Evolutionary conservation across 129 eudicot species (phyloP), one percentile per base, ranked within the genome.

Genomic region (Rutidosis leptorrhynchoides): DNA sequence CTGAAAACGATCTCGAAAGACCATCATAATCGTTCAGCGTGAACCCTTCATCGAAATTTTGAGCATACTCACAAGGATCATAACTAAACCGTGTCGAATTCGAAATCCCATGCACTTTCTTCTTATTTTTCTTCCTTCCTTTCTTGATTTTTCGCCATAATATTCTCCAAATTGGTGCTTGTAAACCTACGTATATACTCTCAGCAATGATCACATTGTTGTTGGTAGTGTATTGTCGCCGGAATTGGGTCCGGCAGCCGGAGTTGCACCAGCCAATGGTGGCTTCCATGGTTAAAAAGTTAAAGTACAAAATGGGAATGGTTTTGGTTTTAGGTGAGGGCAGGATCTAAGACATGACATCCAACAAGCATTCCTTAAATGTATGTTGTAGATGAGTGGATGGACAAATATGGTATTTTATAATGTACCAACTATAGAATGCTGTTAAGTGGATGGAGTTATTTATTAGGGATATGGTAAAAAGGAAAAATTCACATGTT

Each of bases 31-130:
- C 79, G 60, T 72, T 77, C 71, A 72, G 68, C 72, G 46, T 42
- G 14, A 32, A 68, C 1, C 87, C 87, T 22, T 81, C 76, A 79
- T 89, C 96, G 20, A 85, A 89, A 58, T 89, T 85, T 70, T 81
- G 87, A 0, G 96, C 78, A 65, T 89, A 89, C 59, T 90, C 82
- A 49, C 66, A 56, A 3, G 90, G 83, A 79, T 85, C 79, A 64
- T 89, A 89, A 35, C 82, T 73, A 51, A 81, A 83, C 49, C 57
- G 68, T 49, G 70, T 66, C 11, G 85, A 70, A 40, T 63, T 66
- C 10, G 87, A 74, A 30, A 62, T 29, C 9, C 65, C 21, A 12
- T 54, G 58, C 32, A 60, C 51, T 15, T 37, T 81, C 68, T 64
- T 83, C 82, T 79, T 81, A 32, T 24, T 49, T 30, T 66, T 74